phyloP scores from a whole-genome alignment of 2,329 filamentous ascomycete species.

The Fusarium redolens region DNA sequence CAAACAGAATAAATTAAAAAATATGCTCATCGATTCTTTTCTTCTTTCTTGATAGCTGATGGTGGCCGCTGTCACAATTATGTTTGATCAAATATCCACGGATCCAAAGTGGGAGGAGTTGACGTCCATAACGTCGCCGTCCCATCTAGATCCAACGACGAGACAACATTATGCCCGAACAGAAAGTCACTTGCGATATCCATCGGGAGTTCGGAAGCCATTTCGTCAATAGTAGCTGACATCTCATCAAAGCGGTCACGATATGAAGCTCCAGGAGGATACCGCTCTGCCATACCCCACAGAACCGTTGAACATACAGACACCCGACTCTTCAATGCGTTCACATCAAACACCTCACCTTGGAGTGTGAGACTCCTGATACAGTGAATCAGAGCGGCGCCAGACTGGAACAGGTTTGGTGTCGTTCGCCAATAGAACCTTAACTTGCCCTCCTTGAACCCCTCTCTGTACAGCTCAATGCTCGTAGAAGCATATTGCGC shows the following conservation, averaged over 20 bases:
- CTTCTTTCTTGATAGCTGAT: too few species aligned
- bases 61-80: background rate
- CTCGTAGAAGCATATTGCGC: slow-evolving; percentile 29
- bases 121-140: background rate
- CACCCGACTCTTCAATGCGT: slow-evolving; percentile 11
- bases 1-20: rapidly evolving
- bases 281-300: slow-evolving; percentile 47
- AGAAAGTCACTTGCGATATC: background rate
- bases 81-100: slow-evolving; percentile 7
- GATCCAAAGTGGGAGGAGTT: slow-evolving; percentile 2
- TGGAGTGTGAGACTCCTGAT: background rate
- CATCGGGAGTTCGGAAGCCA: rapidly evolving
- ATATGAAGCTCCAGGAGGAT: slow-evolving; percentile 39
- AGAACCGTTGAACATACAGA: slow-evolving; percentile 41
- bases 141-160: slow-evolving; percentile 6
- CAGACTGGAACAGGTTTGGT: slow-evolving; percentile 40
- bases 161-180: background rate
- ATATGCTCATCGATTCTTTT: rapidly evolving
- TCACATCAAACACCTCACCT: background rate
- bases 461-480: slow-evolving; percentile 32
- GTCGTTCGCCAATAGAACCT: slow-evolving; percentile 46
- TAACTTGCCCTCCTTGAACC: slow-evolving; percentile 38
- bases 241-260: slow-evolving; percentile 44
- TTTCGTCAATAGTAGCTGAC: slow-evolving; percentile 10
- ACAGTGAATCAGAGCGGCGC: slow-evolving; percentile 40